Conservation (phyloP, 192 early-diverging fungal species). For the Mortierella antarctica region DNA sequence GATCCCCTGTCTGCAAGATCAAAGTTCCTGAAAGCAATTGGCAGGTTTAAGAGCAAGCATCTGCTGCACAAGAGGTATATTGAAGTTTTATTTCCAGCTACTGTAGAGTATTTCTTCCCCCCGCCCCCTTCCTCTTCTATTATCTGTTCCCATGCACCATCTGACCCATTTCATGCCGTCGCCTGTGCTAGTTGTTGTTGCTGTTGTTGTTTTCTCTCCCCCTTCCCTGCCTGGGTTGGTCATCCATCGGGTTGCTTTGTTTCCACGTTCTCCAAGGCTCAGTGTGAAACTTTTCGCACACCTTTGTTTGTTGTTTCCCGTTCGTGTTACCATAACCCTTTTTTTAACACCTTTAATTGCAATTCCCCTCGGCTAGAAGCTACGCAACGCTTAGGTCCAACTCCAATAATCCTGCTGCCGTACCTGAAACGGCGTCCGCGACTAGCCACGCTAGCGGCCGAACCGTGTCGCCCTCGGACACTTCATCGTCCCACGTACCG, state of each 20-base stretch:
- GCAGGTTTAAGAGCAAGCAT: conserved; percentile 31
- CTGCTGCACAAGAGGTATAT: conserved; percentile 28
- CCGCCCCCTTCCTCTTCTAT: neutral
- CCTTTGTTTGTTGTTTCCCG: conserved; percentile 1
- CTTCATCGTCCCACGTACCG: conserved; percentile 8
- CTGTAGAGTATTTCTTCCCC: neutral
- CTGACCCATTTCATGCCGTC: neutral
- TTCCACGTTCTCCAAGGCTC: conserved; percentile 10
- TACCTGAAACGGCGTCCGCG: neutral
- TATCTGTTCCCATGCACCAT: conserved; percentile 3
- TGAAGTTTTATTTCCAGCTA: neutral
- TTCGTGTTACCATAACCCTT: conserved; percentile 20
- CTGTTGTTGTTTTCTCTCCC: neutral
- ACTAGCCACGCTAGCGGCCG: neutral
- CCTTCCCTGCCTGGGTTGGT: conserved; percentile 3
- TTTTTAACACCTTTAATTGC: neutral
- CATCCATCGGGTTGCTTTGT: conserved; percentile 2
- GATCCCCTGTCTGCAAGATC: conserved; percentile 19
- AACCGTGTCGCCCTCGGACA: neutral
- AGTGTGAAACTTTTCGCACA: neutral
- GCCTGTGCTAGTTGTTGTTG: neutral
- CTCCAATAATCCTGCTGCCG: conserved; percentile 17
- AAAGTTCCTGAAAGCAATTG: conserved; percentile 32
- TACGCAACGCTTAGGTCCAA: neutral
- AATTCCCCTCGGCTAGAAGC: neutral